These are phyloP conservation scores for Datisca glomerata DNA, from an alignment of 306 rosid species.

Conservation along the genomic window DNA sequence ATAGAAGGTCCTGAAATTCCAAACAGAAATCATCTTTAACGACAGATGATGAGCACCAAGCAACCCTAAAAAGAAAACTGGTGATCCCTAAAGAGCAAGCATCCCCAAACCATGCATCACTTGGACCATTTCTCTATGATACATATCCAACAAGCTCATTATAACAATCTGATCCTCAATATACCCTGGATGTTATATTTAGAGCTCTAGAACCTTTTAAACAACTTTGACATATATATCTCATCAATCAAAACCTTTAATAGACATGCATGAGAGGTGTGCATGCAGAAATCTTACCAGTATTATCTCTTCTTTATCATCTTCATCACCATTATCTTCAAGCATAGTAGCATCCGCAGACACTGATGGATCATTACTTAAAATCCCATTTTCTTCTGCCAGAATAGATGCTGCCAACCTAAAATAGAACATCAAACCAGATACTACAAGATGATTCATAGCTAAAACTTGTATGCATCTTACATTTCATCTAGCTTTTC, in stretches of 20 bases:
- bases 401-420: constrained; percentile 10
- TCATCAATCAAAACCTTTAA: not conserved
- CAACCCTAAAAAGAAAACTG: no score
- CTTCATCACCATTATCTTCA: constrained; percentile 1
- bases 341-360: not conserved
- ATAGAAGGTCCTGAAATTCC: not conserved
- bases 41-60: no score
- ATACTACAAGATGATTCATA: not conserved
- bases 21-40: no score
- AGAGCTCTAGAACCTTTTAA: no score
- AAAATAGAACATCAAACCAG: not conserved
- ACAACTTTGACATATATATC: no score
- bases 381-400: constrained; percentile 1
- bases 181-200: no score
- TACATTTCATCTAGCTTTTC: constrained; percentile 74
- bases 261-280: not conserved
- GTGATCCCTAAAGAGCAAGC: no score
- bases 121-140: no score
- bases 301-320: not conserved
- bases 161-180: no score
- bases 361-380: not conserved
- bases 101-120: no score
- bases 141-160: no score
- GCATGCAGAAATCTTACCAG: constrained; percentile 3
- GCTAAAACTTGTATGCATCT: constrained; percentile 14